phyloP scores from a whole-genome alignment of 305 asterid species.

The Stenogyne calaminthoides region DNA sequence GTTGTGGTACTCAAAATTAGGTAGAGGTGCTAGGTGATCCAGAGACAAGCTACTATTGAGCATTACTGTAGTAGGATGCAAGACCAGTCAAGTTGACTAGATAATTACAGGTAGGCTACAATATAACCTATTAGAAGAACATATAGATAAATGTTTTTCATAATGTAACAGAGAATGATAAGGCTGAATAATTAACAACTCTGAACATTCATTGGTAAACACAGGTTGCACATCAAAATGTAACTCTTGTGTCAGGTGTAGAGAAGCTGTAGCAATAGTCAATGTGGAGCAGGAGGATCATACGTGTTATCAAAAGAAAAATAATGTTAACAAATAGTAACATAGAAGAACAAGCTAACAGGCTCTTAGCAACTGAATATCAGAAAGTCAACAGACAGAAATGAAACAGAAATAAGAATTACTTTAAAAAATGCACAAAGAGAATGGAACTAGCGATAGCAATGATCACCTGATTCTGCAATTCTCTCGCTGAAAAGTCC shows the following conservation, averaged over 20 bases:
- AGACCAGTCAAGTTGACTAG: slow-evolving; percentile 18
- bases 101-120: slow-evolving; percentile 1
- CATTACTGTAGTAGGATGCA: slow-evolving; percentile 16
- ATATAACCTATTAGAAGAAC: slow-evolving; percentile 5
- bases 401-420: slow-evolving; percentile 26
- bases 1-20: not conserved
- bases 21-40: slow-evolving; percentile 14
- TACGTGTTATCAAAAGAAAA: slow-evolving; percentile 28
- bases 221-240: slow-evolving; percentile 11
- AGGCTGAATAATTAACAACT: slow-evolving; percentile 12
- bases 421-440: slow-evolving; percentile 7
- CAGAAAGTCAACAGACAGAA: slow-evolving; percentile 22
- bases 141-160: not conserved
- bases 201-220: slow-evolving; percentile 19
- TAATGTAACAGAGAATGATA: slow-evolving; percentile 8
- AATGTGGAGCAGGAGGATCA: slow-evolving; percentile 20
- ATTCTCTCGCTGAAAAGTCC: slow-evolving; percentile 96
- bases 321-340: too few relatives aligned
- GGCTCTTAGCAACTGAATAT: slow-evolving; percentile 14
- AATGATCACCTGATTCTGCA: slow-evolving; percentile 86
- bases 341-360: slow-evolving; percentile 6
- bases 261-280: slow-evolving; percentile 10
- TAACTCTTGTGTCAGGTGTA: slow-evolving; percentile 14
- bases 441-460: slow-evolving; percentile 26
- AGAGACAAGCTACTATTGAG: slow-evolving; percentile 1